Conservation (phyloP, 352 stramenopile species). For the Aphanomyces invadans region DNA sequence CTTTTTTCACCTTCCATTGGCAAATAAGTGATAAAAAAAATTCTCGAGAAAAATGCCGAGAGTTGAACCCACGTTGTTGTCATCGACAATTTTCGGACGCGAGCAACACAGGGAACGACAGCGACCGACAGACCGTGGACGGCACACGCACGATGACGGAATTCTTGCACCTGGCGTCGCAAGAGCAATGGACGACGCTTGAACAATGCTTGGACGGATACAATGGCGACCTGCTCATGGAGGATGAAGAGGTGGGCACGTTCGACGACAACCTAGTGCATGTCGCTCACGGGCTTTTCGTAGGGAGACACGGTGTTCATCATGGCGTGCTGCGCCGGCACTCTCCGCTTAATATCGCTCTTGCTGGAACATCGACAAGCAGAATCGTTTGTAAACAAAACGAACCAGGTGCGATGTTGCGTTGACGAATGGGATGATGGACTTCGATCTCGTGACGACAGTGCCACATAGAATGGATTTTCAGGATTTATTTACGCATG, state of each 20-base stretch:
- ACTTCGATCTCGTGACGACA: background rate
- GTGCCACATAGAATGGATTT: background rate
- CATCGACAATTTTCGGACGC: background rate
- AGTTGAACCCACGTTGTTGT: no score
- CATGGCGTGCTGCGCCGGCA: background rate
- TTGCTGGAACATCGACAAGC: background rate
- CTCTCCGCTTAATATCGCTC: background rate
- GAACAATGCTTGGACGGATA: background rate
- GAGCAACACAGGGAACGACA: no score
- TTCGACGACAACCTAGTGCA: background rate
- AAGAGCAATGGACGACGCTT: background rate
- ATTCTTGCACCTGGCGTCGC: background rate
- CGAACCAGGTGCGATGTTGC: background rate
- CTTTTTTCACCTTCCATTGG: no score
- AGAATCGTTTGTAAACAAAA: background rate
- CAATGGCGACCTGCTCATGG: background rate
- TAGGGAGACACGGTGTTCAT: slow-evolving; percentile 1
- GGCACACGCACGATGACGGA: background rate
- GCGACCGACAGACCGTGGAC: no score
- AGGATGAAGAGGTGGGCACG: background rate
- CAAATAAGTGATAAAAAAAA: no score
- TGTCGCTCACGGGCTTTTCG: background rate
- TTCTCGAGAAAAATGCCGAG: no score
- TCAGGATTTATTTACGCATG: slow-evolving; percentile 9
- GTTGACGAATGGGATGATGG: no score